Evolutionary conservation across 179 eudicot species (phyloP).

Genomic region (Actinidia chinensis): DNA sequence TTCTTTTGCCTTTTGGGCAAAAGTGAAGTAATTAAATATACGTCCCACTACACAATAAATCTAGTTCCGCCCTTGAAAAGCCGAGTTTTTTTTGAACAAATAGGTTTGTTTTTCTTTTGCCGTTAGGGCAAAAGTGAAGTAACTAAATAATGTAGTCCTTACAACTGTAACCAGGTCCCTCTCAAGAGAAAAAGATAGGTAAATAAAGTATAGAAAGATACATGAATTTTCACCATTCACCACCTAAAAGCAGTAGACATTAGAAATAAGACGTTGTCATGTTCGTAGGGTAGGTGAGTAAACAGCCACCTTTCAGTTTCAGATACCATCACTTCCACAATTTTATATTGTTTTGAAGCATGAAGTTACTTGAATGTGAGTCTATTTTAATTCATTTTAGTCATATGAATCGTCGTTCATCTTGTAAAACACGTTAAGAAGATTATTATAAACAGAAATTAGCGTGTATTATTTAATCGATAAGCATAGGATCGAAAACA

Average conservation of each 20-base stretch:
- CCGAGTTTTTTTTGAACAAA: background rate
- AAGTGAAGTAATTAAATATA: too few species aligned
- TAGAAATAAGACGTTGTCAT: too few species aligned
- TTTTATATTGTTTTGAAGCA: background rate
- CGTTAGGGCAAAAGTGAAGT: background rate
- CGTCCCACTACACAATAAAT: too few species aligned
- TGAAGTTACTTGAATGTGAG: background rate
- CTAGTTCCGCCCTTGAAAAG: too few species aligned
- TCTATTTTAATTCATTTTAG: too few species aligned
- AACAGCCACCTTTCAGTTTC: constrained; percentile 19
- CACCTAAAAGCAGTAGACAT: background rate
- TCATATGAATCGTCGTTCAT: too few species aligned
- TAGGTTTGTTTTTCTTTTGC: background rate
- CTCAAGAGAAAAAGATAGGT: background rate
- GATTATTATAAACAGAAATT: too few species aligned
- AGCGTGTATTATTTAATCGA: too few species aligned
- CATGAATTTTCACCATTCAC: background rate
- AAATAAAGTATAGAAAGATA: background rate
- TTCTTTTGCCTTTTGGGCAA: too few species aligned
- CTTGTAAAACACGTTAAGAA: too few species aligned
- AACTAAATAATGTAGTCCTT: background rate
- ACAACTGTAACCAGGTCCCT: background rate
- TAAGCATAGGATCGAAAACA: too few species aligned
- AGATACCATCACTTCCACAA: background rate
- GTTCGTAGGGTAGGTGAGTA: background rate